A percentile compares a stretch with the other conserved stretches of the same genome.
Conservation (phyloP, 2,329 filamentous ascomycete species). For the Xylaria sp. region DNA sequence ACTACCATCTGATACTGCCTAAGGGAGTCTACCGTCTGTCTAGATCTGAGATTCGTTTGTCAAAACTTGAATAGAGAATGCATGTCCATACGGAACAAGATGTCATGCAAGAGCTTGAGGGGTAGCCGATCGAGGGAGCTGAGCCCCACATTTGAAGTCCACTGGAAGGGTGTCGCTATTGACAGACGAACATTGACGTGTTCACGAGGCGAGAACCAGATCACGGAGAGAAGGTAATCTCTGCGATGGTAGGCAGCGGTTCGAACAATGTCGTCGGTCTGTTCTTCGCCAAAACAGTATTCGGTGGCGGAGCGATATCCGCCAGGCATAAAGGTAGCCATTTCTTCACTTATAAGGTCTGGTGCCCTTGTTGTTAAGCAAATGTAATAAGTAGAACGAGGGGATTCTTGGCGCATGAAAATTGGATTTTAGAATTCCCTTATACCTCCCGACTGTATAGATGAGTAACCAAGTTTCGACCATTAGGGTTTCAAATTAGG, state of each 20-base stretch:
- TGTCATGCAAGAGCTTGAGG: conserved; percentile 40
- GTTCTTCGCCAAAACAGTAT: conserved; percentile 10
- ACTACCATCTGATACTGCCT: conserved; percentile 35
- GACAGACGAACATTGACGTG: conserved; percentile 37
- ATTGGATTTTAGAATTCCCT: too few species aligned
- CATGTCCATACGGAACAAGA: conserved; percentile 40
- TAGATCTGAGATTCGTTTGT: conserved; percentile 36
- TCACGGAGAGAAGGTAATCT: conserved; percentile 38
- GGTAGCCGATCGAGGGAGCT: conserved; percentile 40
- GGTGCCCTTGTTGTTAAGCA: too few species aligned
- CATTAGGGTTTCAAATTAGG: too few species aligned
- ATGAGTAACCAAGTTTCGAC: too few species aligned
- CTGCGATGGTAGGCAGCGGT: conserved; percentile 39
- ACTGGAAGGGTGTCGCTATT: conserved; percentile 39
- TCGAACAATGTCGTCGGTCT: conserved; percentile 37
- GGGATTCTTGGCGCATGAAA: too few species aligned
- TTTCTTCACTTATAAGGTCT: too few species aligned
- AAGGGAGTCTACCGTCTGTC: conserved; percentile 34
- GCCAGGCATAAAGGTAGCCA: conserved; percentile 1
- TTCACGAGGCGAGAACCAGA: conserved; percentile 41
- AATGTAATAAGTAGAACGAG: too few species aligned
- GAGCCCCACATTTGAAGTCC: conserved; percentile 31
- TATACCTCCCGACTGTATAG: too few species aligned
- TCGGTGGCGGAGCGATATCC: conserved; percentile 4
- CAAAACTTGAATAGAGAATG: conserved; percentile 43